A percentile compares a stretch with the other conserved stretches of the same genome.
phyloP scores from a whole-genome alignment of 202 grass and related monocot species.

The Elaeis oleifera region DNA sequence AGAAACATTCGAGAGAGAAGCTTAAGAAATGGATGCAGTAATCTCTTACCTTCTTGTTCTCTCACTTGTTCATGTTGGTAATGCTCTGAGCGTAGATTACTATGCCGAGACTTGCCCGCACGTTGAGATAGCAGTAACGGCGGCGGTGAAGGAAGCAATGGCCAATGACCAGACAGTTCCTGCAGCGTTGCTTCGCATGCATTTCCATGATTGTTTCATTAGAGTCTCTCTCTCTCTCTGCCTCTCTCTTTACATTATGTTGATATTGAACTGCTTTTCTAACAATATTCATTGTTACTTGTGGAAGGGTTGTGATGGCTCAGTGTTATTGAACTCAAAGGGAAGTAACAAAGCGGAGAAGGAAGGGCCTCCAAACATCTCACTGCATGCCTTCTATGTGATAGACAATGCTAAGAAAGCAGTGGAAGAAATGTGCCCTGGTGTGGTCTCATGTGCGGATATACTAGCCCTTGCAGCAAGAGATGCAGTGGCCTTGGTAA shows the following conservation, averaged over 20 bases:
- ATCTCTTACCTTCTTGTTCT: not conserved
- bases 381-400: slow-evolving; percentile 78
- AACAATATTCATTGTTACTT: not conserved
- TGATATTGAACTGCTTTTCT: no score
- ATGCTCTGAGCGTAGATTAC: slow-evolving; percentile 61
- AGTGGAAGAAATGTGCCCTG: slow-evolving; percentile 51
- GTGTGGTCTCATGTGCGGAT: slow-evolving; percentile 42
- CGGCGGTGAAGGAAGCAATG: slow-evolving; percentile 55
- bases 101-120: slow-evolving; percentile 56
- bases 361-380: slow-evolving; percentile 64
- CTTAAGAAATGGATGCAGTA: not conserved
- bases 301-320: slow-evolving; percentile 61
- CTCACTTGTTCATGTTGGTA: not conserved
- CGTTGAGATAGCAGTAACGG: slow-evolving; percentile 43
- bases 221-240: slow-evolving; percentile 30
- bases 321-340: slow-evolving; percentile 62
- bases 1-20: not conserved
- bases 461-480: slow-evolving; percentile 50
- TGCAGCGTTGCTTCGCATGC: slow-evolving; percentile 54
- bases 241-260: not conserved
- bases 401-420: slow-evolving; percentile 85
- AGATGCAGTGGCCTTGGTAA: slow-evolving; percentile 51
- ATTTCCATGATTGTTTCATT: slow-evolving; percentile 75
- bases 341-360: slow-evolving; percentile 56
- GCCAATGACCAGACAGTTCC: slow-evolving; percentile 56